A percentile compares a stretch with the other conserved stretches of the same genome.
These are phyloP conservation scores for Graphium sp. DNA, from an alignment of 2,329 filamentous ascomycete species.

Conservation along the genomic window DNA sequence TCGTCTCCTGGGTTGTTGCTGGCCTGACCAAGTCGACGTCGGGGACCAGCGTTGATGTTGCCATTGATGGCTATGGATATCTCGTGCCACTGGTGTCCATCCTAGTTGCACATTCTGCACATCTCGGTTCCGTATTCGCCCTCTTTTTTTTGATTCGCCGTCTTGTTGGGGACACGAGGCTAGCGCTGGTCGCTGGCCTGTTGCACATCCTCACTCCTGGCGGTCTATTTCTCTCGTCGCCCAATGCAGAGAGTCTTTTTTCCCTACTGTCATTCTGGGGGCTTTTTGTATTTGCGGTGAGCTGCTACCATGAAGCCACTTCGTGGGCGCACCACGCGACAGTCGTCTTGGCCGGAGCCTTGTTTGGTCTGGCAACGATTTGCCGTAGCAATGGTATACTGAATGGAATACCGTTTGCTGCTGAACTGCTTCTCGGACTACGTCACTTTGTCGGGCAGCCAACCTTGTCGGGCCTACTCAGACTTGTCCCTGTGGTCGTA, in stretches of 20 bases:
- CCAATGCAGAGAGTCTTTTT: slow-evolving; percentile 69
- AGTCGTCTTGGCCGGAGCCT: slow-evolving; percentile 43
- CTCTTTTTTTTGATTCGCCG: slow-evolving; percentile 47
- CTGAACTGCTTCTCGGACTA: slow-evolving; percentile 30
- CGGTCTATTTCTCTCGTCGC: slow-evolving; percentile 75
- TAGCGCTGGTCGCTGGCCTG: slow-evolving; percentile 51
- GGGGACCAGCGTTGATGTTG: slow-evolving; percentile 1
- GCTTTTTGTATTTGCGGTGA: slow-evolving; percentile 48
- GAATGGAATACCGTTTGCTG: slow-evolving; percentile 55
- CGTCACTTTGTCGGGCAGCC: slow-evolving; percentile 10
- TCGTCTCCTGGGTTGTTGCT: slow-evolving; percentile 12
- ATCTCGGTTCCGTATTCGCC: slow-evolving; percentile 57
- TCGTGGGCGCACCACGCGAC: slow-evolving; percentile 11
- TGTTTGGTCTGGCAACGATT: slow-evolving; percentile 56
- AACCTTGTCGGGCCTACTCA: slow-evolving; percentile 23
- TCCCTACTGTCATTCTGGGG: slow-evolving; percentile 63
- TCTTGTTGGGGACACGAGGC: slow-evolving; percentile 27
- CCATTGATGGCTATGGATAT: slow-evolving; percentile 6
- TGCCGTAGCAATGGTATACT: slow-evolving; percentile 79
- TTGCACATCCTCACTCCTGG: slow-evolving; percentile 78
- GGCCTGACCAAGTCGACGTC: slow-evolving; percentile 4
- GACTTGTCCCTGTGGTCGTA: slow-evolving; percentile 39
- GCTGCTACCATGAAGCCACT: slow-evolving; percentile 20
- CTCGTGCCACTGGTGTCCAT: slow-evolving; percentile 40
- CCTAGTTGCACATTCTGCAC: slow-evolving; percentile 52